Evolutionary conservation across 805 yeast species (phyloP).

Genomic region (Kodamaea hsintzibuensis): DNA sequence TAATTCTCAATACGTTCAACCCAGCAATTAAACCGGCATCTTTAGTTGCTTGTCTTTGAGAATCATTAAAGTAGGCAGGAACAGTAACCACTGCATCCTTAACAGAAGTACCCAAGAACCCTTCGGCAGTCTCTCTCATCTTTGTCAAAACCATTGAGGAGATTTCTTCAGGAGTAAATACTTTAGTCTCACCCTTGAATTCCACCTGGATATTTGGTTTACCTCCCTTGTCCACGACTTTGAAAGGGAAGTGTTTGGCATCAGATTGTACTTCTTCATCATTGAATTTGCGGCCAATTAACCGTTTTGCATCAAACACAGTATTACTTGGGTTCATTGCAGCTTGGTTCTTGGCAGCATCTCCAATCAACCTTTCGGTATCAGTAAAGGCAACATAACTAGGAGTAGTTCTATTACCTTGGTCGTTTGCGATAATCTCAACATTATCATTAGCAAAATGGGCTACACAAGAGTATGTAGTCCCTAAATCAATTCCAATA

Average conservation of each 20-base stretch:
- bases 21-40: constrained; percentile 49
- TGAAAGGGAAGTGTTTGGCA: constrained; percentile 87
- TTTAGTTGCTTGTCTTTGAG: constrained; percentile 47
- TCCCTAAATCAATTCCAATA: constrained; percentile 96
- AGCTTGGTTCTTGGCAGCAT: constrained; percentile 98
- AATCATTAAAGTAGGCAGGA: constrained; percentile 45
- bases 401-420: constrained; percentile 98
- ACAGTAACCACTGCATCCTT: constrained; percentile 50
- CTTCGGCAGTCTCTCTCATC: constrained; percentile 94
- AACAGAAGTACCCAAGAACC: constrained; percentile 79
- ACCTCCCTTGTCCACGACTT: constrained; percentile 71
- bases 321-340: constrained; percentile 95
- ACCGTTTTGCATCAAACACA: constrained; percentile 93
- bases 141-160: constrained; percentile 89
- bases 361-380: constrained; percentile 93
- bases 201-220: constrained; percentile 89
- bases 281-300: constrained; percentile 78
- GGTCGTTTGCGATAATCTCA: constrained; percentile 95
- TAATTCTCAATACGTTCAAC: constrained; percentile 45
- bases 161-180: constrained; percentile 91
- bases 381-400: constrained; percentile 96
- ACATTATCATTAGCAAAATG: constrained; percentile 69
- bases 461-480: constrained; percentile 98
- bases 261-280: constrained; percentile 81
- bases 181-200: constrained; percentile 82